A percentile compares a stretch with the other conserved stretches of the same genome.
phyloP scores from a whole-genome alignment of 1,284 basidiomycete genomes.

The Apiotrichum porosum region DNA sequence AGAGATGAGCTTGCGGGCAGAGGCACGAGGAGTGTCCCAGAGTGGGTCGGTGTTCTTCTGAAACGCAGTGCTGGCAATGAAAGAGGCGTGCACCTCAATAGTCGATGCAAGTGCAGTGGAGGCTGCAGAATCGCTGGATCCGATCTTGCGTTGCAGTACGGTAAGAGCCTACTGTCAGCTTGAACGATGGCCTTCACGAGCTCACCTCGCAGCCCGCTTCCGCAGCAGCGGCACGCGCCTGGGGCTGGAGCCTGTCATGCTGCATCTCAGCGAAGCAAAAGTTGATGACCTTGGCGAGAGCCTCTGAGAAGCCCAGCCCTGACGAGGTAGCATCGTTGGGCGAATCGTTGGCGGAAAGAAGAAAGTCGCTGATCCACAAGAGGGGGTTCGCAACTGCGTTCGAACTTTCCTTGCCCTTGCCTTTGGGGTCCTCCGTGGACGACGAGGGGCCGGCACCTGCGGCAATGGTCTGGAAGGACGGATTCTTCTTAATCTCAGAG shows the following conservation, averaged over 20 bases:
- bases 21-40: conserved; percentile 22
- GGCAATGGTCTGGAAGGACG: conserved; percentile 57
- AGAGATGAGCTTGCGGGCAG: conserved; percentile 42
- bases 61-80: conserved; percentile 62
- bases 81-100: conserved; percentile 44
- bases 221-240: conserved; percentile 59
- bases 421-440: conserved; percentile 9
- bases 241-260: conserved; percentile 60
- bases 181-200: conserved; percentile 3
- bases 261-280: conserved; percentile 73
- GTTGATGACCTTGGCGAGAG: conserved; percentile 64
- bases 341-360: conserved; percentile 34
- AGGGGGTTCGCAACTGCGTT: conserved; percentile 10
- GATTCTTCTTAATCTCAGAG: conserved; percentile 74
- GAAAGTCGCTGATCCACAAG: conserved; percentile 34
- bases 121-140: background rate
- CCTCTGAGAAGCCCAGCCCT: conserved; percentile 59
- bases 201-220: conserved; percentile 60
- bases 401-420: conserved; percentile 21
- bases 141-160: conserved; percentile 13
- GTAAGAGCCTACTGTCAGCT: conserved; percentile 16
- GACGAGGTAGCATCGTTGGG: conserved; percentile 52
- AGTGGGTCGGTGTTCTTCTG: conserved; percentile 22
- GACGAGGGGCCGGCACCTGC: conserved; percentile 22
- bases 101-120: conserved; percentile 27